Evolutionary conservation across 768 basidiomycete genomes (phyloP).

Genomic region (Leccinellum rugosiceps): DNA sequence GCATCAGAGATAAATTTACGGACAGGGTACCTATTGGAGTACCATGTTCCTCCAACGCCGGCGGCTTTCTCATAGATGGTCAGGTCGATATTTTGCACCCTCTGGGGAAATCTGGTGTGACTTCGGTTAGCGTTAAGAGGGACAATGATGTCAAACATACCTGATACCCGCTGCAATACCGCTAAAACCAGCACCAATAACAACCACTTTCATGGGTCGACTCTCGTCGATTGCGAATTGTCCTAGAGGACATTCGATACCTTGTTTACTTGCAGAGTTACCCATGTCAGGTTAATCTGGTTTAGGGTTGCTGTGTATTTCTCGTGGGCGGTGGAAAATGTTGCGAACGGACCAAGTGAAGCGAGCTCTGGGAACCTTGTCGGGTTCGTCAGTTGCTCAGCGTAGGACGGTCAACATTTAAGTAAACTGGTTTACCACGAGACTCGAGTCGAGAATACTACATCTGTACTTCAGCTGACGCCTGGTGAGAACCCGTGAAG

Average conservation of each 20-base stretch:
- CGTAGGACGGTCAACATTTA: background rate
- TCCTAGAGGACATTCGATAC: background rate
- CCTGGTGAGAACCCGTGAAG: background rate
- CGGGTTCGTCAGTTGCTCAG: background rate
- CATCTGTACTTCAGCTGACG: background rate
- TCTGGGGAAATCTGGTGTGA: background rate
- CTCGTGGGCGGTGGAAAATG: background rate
- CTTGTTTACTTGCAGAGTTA: background rate
- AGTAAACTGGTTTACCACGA: background rate
- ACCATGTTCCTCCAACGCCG: slow-evolving; percentile 64
- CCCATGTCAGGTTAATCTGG: background rate
- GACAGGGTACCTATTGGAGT: slow-evolving; percentile 50
- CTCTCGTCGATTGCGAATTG: background rate
- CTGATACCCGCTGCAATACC: background rate
- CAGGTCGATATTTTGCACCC: slow-evolving; percentile 44
- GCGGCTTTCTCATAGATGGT: slow-evolving; percentile 57
- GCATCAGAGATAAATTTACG: slow-evolving; percentile 15
- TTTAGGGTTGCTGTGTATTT: background rate
- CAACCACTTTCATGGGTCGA: background rate
- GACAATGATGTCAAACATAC: background rate
- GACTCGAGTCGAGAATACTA: background rate
- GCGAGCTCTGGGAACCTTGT: background rate
- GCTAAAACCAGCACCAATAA: background rate
- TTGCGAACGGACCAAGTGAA: background rate
- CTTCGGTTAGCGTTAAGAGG: background rate